These are phyloP conservation scores for Carex cristatella DNA, from an alignment of 176 grass and related monocot genomes.

Conservation along the genomic window DNA sequence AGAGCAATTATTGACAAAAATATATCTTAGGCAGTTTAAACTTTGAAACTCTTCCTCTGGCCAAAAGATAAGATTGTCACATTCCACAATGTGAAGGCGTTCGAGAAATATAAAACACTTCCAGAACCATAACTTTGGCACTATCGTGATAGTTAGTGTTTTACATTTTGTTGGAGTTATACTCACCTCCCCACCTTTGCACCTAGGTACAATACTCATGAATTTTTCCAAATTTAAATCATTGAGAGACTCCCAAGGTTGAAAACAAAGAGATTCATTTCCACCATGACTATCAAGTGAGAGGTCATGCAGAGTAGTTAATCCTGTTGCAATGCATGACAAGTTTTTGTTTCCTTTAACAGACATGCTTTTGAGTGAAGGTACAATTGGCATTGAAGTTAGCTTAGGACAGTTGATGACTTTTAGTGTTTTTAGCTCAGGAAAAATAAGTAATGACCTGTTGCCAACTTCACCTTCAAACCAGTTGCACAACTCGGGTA, in stretches of 20 bases:
- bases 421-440: neutral
- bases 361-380: neutral
- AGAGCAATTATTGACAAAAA: too few relatives aligned
- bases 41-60: too few relatives aligned
- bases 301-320: neutral
- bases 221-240: neutral
- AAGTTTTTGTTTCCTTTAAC: neutral
- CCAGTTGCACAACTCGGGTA: too few relatives aligned
- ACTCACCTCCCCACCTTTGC: neutral
- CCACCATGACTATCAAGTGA: neutral
- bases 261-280: neutral
- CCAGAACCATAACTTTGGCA: too few relatives aligned
- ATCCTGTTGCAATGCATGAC: neutral
- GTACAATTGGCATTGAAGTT: neutral
- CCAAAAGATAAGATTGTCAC: too few relatives aligned
- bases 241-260: neutral
- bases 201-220: neutral
- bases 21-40: too few relatives aligned
- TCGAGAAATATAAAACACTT: too few relatives aligned
- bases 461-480: too few relatives aligned
- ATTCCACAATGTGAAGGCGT: too few relatives aligned
- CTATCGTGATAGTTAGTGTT: too few relatives aligned
- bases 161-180: too few relatives aligned
- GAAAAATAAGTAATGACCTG: too few relatives aligned
- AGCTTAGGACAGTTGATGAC: neutral